Evolutionary conservation across 1,139 yeast species (phyloP).

Genomic region (Candida sp.): DNA sequence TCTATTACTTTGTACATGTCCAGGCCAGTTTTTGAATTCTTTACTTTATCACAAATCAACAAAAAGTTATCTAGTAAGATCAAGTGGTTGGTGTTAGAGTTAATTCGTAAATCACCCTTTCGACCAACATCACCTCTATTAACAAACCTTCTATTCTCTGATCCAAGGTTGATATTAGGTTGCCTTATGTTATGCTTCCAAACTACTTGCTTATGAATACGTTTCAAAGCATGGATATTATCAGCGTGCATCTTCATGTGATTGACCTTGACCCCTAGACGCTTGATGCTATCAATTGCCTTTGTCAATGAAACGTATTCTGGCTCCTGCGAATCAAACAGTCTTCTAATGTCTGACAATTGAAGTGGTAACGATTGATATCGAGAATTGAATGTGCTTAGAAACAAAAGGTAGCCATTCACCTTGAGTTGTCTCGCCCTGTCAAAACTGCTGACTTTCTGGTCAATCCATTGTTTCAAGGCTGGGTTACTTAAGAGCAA

Average conservation of each 20-base stretch:
- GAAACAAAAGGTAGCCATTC: conserved; percentile 58
- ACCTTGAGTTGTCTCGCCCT: conserved; percentile 44
- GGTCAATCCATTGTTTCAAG: conserved; percentile 52
- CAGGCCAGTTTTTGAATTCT: conserved; percentile 20
- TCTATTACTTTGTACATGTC: conserved; percentile 45
- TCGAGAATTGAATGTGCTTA: conserved; percentile 75
- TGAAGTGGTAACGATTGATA: conserved; percentile 71
- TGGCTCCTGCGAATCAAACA: conserved; percentile 40
- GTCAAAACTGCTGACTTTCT: conserved; percentile 35
- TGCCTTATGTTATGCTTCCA: conserved; percentile 42
- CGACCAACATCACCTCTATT: conserved; percentile 59
- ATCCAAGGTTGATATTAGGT: conserved; percentile 50
- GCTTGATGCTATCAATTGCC: conserved; percentile 46
- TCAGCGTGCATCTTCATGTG: conserved; percentile 56
- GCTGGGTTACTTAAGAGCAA: conserved; percentile 37
- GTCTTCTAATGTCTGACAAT: conserved; percentile 56
- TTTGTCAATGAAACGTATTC: conserved; percentile 54
- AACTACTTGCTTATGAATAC: conserved; percentile 44
- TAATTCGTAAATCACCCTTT: conserved; percentile 61
- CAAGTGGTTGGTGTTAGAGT: conserved; percentile 46
- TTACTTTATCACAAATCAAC: conserved; percentile 55
- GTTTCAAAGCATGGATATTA: conserved; percentile 46
- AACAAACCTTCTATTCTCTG: conserved; percentile 55
- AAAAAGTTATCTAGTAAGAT: conserved; percentile 72
- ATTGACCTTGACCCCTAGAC: conserved; percentile 36